phyloP scores from a whole-genome alignment of 257 asterid species.

The Jacaranda copaia region DNA sequence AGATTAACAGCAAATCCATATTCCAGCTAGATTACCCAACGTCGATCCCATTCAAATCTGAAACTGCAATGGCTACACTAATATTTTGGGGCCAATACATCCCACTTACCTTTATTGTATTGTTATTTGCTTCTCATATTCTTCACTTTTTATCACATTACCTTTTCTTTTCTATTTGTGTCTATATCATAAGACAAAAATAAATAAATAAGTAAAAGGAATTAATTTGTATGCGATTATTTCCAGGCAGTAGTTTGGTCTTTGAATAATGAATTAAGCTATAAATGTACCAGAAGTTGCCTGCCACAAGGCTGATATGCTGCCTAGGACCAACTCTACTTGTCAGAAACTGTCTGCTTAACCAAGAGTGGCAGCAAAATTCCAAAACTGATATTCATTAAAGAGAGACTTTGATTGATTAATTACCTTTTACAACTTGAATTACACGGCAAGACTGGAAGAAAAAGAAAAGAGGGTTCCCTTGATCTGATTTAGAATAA shows the following conservation, averaged over 20 bases:
- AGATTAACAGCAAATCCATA: constrained; percentile 28
- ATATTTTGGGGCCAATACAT: constrained; percentile 1
- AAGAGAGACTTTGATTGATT: not conserved
- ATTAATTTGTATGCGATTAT: constrained; percentile 28
- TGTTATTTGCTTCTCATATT: not conserved
- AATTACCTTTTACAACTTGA: constrained; percentile 19
- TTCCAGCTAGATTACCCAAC: no score
- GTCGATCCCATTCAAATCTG: not conserved
- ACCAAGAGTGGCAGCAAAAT: constrained; percentile 17
- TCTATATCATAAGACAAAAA: not conserved
- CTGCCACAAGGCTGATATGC: constrained; percentile 10
- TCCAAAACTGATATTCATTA: not conserved
- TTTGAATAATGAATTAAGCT: not conserved
- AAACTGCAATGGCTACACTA: not conserved
- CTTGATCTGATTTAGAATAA: not conserved
- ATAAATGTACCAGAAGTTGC: not conserved
- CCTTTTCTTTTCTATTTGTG: not conserved
- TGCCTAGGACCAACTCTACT: constrained; percentile 43
- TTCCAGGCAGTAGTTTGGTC: constrained; percentile 22
- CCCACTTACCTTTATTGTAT: not conserved
- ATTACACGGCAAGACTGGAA: not conserved
- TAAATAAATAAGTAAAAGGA: not conserved
- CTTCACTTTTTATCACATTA: not conserved
- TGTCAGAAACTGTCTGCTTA: constrained; percentile 52
- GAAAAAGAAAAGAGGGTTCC: not conserved